phyloP scores from a whole-genome alignment of 2,329 filamentous ascomycete genomes.

The Cryphonectria carpinicola region DNA sequence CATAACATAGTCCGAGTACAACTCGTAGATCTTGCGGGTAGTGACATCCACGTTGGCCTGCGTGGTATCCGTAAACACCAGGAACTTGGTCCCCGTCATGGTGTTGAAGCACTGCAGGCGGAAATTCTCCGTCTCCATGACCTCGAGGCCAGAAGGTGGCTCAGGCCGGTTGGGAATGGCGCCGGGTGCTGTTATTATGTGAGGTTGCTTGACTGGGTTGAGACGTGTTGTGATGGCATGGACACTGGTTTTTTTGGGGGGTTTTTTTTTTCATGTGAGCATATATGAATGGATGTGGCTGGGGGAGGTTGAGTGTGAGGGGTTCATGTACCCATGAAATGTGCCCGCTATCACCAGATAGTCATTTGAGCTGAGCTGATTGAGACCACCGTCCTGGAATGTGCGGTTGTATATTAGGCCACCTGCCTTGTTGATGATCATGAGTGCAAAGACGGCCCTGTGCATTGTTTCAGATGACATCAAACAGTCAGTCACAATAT shows the following conservation, averaged over 20 bases:
- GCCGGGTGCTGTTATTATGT: conserved; percentile 39
- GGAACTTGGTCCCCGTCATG: conserved; percentile 90
- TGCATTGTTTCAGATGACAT: not conserved
- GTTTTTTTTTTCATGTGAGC: not conserved
- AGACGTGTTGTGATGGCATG: conserved; percentile 71
- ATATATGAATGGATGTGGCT: not conserved
- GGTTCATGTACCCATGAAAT: conserved; percentile 79
- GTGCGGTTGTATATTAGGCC: conserved; percentile 95
- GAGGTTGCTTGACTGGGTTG: conserved; percentile 54
- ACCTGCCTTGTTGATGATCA: conserved; percentile 98
- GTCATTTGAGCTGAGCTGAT: conserved; percentile 91
- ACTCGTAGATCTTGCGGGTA: conserved; percentile 84
- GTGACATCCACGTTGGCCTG: conserved; percentile 86
- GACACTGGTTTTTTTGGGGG: conserved; percentile 53
- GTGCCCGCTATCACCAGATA: conserved; percentile 96
- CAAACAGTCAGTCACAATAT: not conserved
- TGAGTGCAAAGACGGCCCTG: conserved; percentile 93
- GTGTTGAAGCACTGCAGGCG: conserved; percentile 96
- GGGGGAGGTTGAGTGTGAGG: conserved; percentile 35
- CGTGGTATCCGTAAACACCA: conserved; percentile 89
- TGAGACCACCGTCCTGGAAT: conserved; percentile 83
- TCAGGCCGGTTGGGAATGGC: conserved; percentile 58
- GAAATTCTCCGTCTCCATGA: conserved; percentile 92
- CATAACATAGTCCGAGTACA: conserved; percentile 98
- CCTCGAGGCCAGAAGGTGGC: conserved; percentile 79